Conservation (phyloP, 179 eudicot species). For the Beta lomatogona region DNA sequence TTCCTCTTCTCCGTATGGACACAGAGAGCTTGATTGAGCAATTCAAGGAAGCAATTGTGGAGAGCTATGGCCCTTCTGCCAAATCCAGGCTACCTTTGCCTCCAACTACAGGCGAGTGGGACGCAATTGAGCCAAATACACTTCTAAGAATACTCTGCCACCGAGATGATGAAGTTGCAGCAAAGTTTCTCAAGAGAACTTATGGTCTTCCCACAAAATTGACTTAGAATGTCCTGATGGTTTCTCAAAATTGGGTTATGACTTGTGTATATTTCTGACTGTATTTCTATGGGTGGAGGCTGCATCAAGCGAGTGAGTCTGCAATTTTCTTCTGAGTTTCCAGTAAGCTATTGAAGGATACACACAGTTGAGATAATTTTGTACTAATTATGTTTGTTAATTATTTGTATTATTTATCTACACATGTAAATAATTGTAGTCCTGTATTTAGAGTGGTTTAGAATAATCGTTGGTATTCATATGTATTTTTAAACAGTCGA, state of each 20-base stretch:
- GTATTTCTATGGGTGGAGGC: background rate
- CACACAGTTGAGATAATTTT: conserved; percentile 14
- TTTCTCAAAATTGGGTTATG: background rate
- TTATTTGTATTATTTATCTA: conserved; percentile 18
- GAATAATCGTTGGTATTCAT: background rate
- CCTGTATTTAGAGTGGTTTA: background rate
- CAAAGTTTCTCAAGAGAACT: conserved; percentile 78
- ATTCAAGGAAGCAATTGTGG: conserved; percentile 37
- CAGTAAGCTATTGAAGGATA: background rate
- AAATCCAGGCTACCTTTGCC: conserved; percentile 75
- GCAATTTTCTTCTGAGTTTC: background rate
- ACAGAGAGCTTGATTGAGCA: conserved; percentile 66
- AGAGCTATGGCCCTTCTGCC: conserved; percentile 46
- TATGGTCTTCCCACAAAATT: conserved; percentile 74
- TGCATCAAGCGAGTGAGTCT: background rate
- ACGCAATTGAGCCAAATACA: conserved; percentile 72
- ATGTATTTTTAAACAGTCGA: no score
- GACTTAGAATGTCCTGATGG: background rate
- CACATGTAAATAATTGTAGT: conserved; percentile 33
- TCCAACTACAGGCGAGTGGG: conserved; percentile 77
- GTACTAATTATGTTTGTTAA: conserved; percentile 16
- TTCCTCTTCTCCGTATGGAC: conserved; percentile 56
- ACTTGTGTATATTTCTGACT: background rate
- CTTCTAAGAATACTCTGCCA: conserved; percentile 72
- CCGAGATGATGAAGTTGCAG: conserved; percentile 75